Evolutionary conservation across 2,329 filamentous ascomycete genomes (phyloP), one percentile per base, ranked within the genome.

Genomic region (Cladosporium sp.): DNA sequence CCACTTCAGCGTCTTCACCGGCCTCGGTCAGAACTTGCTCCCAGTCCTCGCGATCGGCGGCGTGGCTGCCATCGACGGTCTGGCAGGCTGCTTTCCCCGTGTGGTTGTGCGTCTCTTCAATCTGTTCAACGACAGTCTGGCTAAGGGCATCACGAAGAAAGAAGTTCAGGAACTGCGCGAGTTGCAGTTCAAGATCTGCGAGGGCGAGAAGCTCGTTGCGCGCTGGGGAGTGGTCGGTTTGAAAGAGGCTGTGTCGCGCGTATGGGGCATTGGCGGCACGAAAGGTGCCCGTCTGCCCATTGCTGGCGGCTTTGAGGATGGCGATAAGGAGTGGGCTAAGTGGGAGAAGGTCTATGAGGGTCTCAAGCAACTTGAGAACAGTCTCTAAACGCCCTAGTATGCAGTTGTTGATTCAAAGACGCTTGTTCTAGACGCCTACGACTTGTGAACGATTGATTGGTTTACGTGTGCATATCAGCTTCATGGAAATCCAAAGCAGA

Each of bases 61-160:
- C 13, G 80, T 78, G 6, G 83, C 82, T 13, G 80, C 82, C 19
- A 85, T 86, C 52, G 83, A 86, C 54, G 83, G 81, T 13, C 72
- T 84, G 18, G 81, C 82, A 1, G 80, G 78, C 11, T 77, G 84
- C 67, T 85, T 82, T 64, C 83, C 83, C 13, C 78, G 79, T 60
- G 76, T 78, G 0, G 72, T 85, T 0, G 78, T 82, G 30, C 68
- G 72, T 16, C 69, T 86, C 3, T 84, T 78, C 65, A 70, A 76
- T 36, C 63, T 82, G 13, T 69, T 67, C 45, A 68, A 69, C 41
- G 65, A 66, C 18, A 64, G 62, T 20, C 63, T 65, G 0, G 70
- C 70, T 11, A 74, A 69, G 19, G 72, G 63, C 30, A 62, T 58
- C 8, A 67, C 64, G 4, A 69, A 72, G 58, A 62, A 68, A 48